Conservation (phyloP, 2,329 filamentous ascomycete species). For the Verticillium klebahnii region DNA sequence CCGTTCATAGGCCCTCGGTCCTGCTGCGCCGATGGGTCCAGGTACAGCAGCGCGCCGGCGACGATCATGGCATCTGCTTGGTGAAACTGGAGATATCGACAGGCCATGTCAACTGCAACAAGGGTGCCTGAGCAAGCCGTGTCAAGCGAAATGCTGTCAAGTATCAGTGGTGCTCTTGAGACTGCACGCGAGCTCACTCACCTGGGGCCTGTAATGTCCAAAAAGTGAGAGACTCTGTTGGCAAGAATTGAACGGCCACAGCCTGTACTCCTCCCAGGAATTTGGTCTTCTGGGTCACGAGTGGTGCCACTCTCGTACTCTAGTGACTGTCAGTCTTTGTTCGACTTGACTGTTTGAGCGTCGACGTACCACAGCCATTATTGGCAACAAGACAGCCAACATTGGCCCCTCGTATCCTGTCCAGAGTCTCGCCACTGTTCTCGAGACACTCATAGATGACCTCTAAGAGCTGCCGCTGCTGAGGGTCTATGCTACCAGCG, state of each 20-base stretch:
- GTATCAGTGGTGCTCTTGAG: background rate
- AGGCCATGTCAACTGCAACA: slow-evolving; percentile 48
- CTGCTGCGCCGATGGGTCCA: slow-evolving; percentile 21
- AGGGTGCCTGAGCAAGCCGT: slow-evolving; percentile 56
- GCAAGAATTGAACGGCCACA: slow-evolving; percentile 27
- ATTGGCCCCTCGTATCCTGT: slow-evolving; percentile 2
- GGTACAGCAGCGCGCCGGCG: slow-evolving; percentile 11
- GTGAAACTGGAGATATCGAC: slow-evolving; percentile 15
- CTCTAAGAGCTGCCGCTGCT: slow-evolving; percentile 27
- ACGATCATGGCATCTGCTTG: slow-evolving; percentile 9
- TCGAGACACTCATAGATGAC: slow-evolving; percentile 27
- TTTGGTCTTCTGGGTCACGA: slow-evolving; percentile 19
- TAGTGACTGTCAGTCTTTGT: slow-evolving; percentile 6
- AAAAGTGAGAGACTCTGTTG: slow-evolving; percentile 23
- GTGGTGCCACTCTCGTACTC: slow-evolving; percentile 22
- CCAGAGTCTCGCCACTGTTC: slow-evolving; percentile 9
- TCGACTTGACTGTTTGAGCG: slow-evolving; percentile 12
- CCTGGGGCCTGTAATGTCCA: slow-evolving; percentile 23
- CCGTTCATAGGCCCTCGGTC: slow-evolving; percentile 5
- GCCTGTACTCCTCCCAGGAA: slow-evolving; percentile 26
- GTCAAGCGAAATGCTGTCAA: slow-evolving; percentile 46
- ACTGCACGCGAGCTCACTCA: background rate
- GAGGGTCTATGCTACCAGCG: slow-evolving; percentile 25
- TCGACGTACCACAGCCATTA: slow-evolving; percentile 18
- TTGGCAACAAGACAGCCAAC: slow-evolving; percentile 17